These are phyloP conservation scores for Colletotrichum sp. DNA, from an alignment of 2,329 filamentous ascomycete genomes.

Conservation along the genomic window DNA sequence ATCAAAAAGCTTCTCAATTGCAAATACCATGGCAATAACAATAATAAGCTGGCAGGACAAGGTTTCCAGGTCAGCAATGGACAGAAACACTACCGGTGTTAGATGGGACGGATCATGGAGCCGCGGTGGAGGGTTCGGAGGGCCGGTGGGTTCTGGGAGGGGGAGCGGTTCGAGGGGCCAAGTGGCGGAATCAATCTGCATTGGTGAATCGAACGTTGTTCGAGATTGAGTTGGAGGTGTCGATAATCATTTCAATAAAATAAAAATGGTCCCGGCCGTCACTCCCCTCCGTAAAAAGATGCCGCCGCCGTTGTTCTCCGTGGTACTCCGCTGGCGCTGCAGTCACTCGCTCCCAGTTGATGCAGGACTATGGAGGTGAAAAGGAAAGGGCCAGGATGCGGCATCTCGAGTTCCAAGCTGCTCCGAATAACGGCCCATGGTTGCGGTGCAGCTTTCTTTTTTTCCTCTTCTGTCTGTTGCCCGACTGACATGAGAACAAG, in stretches of 20 bases:
- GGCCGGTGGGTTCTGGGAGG: not conserved
- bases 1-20: not conserved
- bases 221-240: not conserved
- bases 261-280: not conserved
- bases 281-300: not conserved
- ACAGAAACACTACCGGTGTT: not conserved
- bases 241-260: not conserved
- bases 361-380: not conserved
- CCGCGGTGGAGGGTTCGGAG: not conserved
- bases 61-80: not conserved
- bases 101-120: not conserved
- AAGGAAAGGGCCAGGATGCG: not conserved
- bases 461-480: not conserved
- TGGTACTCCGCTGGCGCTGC: not conserved
- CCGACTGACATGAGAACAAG: not conserved
- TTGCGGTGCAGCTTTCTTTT: not conserved
- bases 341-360: not conserved
- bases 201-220: not conserved
- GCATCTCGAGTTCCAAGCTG: not conserved
- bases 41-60: not conserved
- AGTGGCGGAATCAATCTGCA: not conserved
- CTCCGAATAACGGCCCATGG: slow-evolving; percentile 1
- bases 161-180: not conserved
- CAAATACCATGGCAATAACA: not conserved
- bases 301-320: not conserved